Evolutionary conservation across 306 rosid genomes (phyloP).

Genomic region (Luffa aegyptiaca): DNA sequence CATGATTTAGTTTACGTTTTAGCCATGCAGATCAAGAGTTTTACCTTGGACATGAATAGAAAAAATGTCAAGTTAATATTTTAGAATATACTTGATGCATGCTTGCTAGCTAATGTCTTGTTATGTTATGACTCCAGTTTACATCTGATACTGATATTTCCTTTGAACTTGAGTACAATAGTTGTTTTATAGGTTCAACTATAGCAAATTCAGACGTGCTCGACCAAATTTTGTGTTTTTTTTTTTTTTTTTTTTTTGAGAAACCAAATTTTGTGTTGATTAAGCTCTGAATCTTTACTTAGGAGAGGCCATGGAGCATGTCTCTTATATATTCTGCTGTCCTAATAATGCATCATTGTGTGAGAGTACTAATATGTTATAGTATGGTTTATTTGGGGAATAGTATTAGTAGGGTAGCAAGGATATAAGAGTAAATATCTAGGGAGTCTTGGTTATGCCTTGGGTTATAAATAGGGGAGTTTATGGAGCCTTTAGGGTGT

Average conservation of each 20-base stretch:
- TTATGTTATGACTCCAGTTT: background rate
- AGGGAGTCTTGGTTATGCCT: no score
- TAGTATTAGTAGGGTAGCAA: no score
- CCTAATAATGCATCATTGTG: background rate
- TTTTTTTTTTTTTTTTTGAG: no score
- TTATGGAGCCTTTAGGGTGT: no score
- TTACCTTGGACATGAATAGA: background rate
- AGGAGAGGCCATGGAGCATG: background rate
- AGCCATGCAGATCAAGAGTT: background rate
- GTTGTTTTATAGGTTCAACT: background rate
- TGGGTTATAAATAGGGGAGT: no score
- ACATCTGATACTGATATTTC: background rate
- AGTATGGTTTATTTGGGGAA: no score
- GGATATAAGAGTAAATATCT: no score
- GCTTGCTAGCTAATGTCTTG: background rate
- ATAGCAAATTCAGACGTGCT: background rate
- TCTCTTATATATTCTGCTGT: background rate
- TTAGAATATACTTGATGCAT: background rate
- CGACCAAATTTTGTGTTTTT: background rate
- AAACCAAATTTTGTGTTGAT: background rate
- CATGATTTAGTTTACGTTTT: background rate
- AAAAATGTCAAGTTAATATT: background rate
- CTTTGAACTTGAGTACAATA: background rate
- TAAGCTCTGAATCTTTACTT: background rate
- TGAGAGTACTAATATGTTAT: no score